Base-by-base conservation (phyloP, 257 asterid genomes). In the Rubia yunnanensis region DNA sequence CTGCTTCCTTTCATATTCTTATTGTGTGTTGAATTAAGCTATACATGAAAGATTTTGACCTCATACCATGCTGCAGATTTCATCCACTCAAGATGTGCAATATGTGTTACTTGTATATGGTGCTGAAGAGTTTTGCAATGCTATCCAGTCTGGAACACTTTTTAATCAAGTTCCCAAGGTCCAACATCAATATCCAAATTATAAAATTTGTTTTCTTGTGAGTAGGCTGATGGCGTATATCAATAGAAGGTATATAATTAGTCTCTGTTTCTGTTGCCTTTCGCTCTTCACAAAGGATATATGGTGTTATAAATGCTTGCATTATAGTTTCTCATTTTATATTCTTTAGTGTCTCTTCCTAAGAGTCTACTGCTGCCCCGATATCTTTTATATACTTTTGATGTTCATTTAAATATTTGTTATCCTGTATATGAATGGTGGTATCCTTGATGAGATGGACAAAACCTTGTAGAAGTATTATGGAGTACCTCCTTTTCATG, bases 101-200 rank as follows among this genome's bases (percentile, higher is more conserved):
- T 92, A 92, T 73, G 72, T 89, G 52, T 67, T 86, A 63, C 76
- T 92, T 68, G 70, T 92, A 72, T 87, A 76, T 26, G 95, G 85
- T 74, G 99, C 99, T 54, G 99, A 86, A 77, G 97, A 87, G 70
- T 92, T 92, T 77, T 89, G 96, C 81, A 81, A 83, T 76, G 83
- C 78, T 74, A 78, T 89, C 65, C 44, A 49, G 60, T 81, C 72
- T 69, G 81, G 71, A 66, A 81, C 94, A 73, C 77, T 89, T 61
- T 66, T 69, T 83, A 78, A 63, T 74, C 95, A 86, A 75, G 82
- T 84, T 72, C 81, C 76, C 70, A 66, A 68, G 52, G 88, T 86
- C 76, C 92, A 72, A 67, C 79, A 64, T 32, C 87, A 53, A 68
- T 87, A 89, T 78, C 97, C 99, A 49, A 82, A 79, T 74, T 83